Evolutionary conservation across 2,329 filamentous ascomycete genomes (phyloP).

Genomic region (Chaetomiaceae sp.): DNA sequence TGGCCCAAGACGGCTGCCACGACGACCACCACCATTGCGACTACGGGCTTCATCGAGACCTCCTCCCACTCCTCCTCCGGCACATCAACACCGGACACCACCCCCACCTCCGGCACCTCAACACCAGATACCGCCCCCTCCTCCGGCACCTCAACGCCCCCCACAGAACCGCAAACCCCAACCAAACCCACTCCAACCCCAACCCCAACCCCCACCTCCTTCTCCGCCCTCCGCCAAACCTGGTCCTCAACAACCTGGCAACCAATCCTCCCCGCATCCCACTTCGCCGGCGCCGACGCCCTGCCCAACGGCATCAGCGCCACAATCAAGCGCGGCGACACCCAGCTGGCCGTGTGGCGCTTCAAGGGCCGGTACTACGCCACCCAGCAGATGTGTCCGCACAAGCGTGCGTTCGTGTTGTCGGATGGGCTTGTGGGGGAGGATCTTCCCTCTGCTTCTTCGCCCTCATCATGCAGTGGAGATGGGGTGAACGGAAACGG

Average conservation of each 20-base stretch:
- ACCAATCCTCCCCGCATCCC: constrained; percentile 64
- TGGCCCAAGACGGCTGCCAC: constrained; percentile 73
- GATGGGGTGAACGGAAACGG: too few species aligned
- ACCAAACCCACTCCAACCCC: too few species aligned
- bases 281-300: constrained; percentile 62
- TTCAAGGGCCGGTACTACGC: constrained; percentile 76
- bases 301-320: constrained; percentile 68
- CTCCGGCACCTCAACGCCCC: too few species aligned
- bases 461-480: constrained; percentile 24
- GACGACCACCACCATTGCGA: constrained; percentile 63
- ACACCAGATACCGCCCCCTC: too few species aligned
- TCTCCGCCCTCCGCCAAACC: constrained; percentile 50
- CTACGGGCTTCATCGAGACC: too few species aligned
- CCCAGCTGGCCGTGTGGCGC: constrained; percentile 83
- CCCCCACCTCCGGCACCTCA: too few species aligned
- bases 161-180: too few species aligned
- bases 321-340: constrained; percentile 80
- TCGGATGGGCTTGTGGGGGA: constrained; percentile 80
- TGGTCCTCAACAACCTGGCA: constrained; percentile 72
- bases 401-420: constrained; percentile 86
- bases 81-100: too few species aligned
- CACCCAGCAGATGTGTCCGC: constrained; percentile 91
- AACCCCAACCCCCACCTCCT: too few species aligned
- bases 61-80: too few species aligned
- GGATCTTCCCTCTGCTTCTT: constrained; percentile 37